Conservation (phyloP, 345 rosid genomes). For the Isatis tinctoria region DNA sequence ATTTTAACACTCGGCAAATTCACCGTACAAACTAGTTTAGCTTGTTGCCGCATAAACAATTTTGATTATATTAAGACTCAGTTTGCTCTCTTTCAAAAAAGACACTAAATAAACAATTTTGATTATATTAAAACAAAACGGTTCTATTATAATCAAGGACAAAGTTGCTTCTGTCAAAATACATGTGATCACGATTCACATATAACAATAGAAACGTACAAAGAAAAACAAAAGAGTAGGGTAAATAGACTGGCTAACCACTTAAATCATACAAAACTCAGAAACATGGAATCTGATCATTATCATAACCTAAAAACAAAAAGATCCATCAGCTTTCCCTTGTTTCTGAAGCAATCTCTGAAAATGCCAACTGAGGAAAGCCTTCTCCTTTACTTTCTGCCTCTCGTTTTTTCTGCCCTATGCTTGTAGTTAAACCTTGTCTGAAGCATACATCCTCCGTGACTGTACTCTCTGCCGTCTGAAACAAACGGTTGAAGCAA, state of each 20-base stretch:
- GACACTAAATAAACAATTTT: not conserved
- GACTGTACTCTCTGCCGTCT: slow-evolving; percentile 1
- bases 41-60: not conserved
- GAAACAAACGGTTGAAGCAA: slow-evolving; percentile 16
- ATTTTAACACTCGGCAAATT: too few relatives aligned
- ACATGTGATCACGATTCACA: slow-evolving; percentile 18
- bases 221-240: not conserved
- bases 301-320: slow-evolving; percentile 11
- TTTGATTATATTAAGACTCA: not conserved
- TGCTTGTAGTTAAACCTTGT: slow-evolving; percentile 15
- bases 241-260: slow-evolving; percentile 15
- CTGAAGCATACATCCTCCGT: slow-evolving; percentile 16
- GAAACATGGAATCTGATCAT: slow-evolving; percentile 26
- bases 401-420: slow-evolving; percentile 18
- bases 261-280: slow-evolving; percentile 22
- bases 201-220: slow-evolving; percentile 15
- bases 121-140: not conserved
- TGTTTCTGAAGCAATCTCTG: slow-evolving; percentile 30
- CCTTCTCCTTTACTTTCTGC: slow-evolving; percentile 6
- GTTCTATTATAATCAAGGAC: not conserved
- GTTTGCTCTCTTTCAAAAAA: not conserved
- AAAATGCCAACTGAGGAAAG: slow-evolving; percentile 24
- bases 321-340: slow-evolving; percentile 11
- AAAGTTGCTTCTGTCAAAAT: not conserved
- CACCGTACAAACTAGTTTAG: not conserved